Evolutionary conservation across 2,329 filamentous ascomycete genomes (phyloP).

Genomic region (Magnaporthales sp.): DNA sequence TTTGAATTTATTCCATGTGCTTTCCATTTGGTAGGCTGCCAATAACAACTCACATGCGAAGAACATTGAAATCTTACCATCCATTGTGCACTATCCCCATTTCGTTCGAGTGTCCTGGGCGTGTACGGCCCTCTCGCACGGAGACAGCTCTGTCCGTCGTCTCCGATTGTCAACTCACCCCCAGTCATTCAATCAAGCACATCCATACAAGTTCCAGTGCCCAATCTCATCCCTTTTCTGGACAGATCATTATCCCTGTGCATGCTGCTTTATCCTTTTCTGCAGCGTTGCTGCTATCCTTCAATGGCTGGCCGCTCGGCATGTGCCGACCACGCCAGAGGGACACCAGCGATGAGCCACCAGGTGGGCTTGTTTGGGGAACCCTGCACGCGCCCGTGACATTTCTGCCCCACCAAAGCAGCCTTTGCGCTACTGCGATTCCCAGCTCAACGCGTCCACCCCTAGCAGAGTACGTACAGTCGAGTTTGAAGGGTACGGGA

Average conservation of each 20-base stretch:
- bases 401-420: background rate
- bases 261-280: too few relatives aligned
- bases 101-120: too few relatives aligned
- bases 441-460: too few relatives aligned
- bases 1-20: background rate
- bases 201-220: too few relatives aligned
- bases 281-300: too few relatives aligned
- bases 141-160: background rate
- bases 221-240: too few relatives aligned
- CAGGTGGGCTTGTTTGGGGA: background rate
- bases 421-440: background rate
- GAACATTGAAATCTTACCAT: background rate
- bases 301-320: background rate
- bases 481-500: too few relatives aligned
- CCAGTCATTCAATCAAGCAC: too few relatives aligned
- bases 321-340: background rate
- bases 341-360: background rate
- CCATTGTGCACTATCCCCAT: background rate
- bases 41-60: background rate
- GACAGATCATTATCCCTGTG: too few relatives aligned
- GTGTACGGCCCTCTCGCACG: background rate
- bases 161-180: background rate
- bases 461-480: too few relatives aligned
- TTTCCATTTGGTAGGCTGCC: background rate
- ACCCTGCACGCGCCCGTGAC: background rate